phyloP scores from a whole-genome alignment of 352 stramenopile genomes.

The Hyaloperonospora arabidopsidis region DNA sequence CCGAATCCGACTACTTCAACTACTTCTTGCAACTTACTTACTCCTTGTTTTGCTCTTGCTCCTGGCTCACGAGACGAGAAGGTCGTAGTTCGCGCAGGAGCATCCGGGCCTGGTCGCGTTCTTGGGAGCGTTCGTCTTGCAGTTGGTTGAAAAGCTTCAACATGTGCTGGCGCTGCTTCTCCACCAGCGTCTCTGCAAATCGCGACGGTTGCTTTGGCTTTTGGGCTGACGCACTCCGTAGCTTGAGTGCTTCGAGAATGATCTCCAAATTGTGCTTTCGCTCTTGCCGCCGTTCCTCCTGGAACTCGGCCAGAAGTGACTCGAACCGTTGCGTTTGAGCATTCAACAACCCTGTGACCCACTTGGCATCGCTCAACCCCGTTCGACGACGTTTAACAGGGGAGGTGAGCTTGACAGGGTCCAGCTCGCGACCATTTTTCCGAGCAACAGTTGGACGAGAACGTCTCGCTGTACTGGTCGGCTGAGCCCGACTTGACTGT shows the following conservation, averaged over 20 bases:
- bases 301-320: constrained; percentile 29
- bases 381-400: constrained; percentile 20
- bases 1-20: neutral
- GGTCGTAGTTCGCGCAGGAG: constrained; percentile 23
- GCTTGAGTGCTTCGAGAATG: constrained; percentile 31
- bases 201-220: constrained; percentile 22
- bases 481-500: constrained; percentile 15
- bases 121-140: constrained; percentile 28
- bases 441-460: constrained; percentile 1
- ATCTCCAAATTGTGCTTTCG: constrained; percentile 35
- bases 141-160: constrained; percentile 31
- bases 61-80: constrained; percentile 12
- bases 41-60: constrained; percentile 17
- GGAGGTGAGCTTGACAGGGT: constrained; percentile 1
- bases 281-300: constrained; percentile 35
- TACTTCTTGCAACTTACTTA: constrained; percentile 15
- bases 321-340: constrained; percentile 33
- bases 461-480: constrained; percentile 3
- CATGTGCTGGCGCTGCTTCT: constrained; percentile 35
- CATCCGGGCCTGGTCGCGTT: constrained; percentile 29
- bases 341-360: constrained; percentile 29
- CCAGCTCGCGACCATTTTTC: constrained; percentile 13
- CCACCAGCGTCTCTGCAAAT: constrained; percentile 29
- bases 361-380: constrained; percentile 24
- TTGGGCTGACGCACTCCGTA: constrained; percentile 18